These are phyloP conservation scores for Leccinum uliginosum DNA, from an alignment of 768 basidiomycete genomes.

Conservation along the genomic window DNA sequence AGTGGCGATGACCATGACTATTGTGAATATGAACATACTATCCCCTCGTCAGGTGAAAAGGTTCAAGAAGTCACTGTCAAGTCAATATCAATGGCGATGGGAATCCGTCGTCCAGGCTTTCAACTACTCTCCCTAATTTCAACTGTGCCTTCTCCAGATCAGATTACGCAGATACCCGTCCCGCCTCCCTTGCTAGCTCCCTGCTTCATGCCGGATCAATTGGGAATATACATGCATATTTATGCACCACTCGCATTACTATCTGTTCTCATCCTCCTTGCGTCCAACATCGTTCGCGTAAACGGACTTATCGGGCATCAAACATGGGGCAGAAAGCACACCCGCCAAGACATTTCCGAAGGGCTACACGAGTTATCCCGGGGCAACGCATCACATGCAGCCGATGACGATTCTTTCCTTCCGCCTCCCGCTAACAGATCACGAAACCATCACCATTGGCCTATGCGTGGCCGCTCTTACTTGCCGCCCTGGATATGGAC, in stretches of 20 bases:
- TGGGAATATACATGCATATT: conserved; percentile 66
- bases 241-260: conserved; percentile 67
- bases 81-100: conserved; percentile 87
- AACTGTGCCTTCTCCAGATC: conserved; percentile 27
- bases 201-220: conserved; percentile 83
- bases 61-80: conserved; percentile 82
- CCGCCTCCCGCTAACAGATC: conserved; percentile 17
- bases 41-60: conserved; percentile 19
- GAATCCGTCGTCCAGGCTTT: conserved; percentile 79
- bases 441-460: background rate
- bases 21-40: conserved; percentile 68
- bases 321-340: conserved; percentile 4
- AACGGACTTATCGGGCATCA: conserved; percentile 6
- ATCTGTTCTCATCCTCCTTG: conserved; percentile 49
- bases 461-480: conserved; percentile 14
- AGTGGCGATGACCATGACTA: conserved; percentile 97
- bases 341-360: conserved; percentile 9
- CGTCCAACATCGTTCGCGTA: conserved; percentile 20
- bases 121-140: conserved; percentile 76
- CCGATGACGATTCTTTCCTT: conserved; percentile 12
- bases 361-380: conserved; percentile 10
- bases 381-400: background rate
- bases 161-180: conserved; percentile 29
- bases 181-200: conserved; percentile 47
- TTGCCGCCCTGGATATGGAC: conserved; percentile 21